Base-by-base conservation (phyloP, 495 filamentous ascomycete genomes). In the Aspergillus incahuasiensis region DNA sequence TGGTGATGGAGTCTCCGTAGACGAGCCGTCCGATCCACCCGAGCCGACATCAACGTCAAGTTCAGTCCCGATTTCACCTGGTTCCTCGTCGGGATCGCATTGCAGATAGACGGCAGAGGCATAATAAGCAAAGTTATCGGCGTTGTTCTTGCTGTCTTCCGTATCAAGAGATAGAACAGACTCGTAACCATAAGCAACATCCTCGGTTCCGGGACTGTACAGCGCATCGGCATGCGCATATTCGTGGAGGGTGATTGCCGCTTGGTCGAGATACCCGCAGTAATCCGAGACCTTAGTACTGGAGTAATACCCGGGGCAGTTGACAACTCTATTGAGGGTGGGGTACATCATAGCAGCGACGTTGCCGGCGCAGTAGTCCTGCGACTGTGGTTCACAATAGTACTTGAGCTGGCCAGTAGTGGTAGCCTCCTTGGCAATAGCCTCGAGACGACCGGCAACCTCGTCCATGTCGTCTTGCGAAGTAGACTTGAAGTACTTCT, bases 281-380 rank as follows among this genome's bases (percentile, higher is more conserved):
- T 45, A 47, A 18, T 46, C 45, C 19, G 48, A 50, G 6, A 40
- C 48, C 19, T 25, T 24, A 7, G 43, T 52, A 32, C 25, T 52
- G 18, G 41, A 22, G 21, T 63, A 63, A 22, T 63, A 63, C 0
- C 52, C 60, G 5, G 56, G 60, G 50, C 60, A 63, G 16, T 63
- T 63, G n/a, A 63, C 60, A 1, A 63, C 54, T 20, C 24, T 43
- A 38, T 59, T 52, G n/a, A 47, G 20, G 2, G 34, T 41, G 3
- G 60, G 60, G 32, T 63, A 63, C 0, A 46, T 59, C 25, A 63
- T 47, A 5, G 60, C 60, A 0, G 60, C 60, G 41, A 63, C 45
- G 24, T 59, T 59, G 22, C 44, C 52, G 6, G 53, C 60, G 49
- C 60, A 63, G 43, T 54, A 47, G 40, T 63, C 60, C 9, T 47